These are phyloP conservation scores for Talaromyces stipitatus DNA, from an alignment of 495 filamentous ascomycete species.

Conservation along the genomic window DNA sequence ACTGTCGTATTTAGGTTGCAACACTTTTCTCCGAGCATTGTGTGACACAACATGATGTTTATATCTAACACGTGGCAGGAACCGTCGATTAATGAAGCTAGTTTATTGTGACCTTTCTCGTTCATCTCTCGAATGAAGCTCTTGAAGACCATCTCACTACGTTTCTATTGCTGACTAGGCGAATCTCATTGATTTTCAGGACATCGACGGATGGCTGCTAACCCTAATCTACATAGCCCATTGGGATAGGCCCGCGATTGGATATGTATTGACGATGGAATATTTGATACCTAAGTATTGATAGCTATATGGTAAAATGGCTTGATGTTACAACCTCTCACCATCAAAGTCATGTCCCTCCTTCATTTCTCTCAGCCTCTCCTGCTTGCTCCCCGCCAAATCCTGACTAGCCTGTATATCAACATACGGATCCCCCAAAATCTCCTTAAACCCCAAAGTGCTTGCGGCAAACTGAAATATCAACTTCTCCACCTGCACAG, in stretches of 20 bases:
- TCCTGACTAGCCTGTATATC: constrained; percentile 22
- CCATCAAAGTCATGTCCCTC: constrained; percentile 19
- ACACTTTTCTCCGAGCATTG: not conserved
- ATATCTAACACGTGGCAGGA: not conserved
- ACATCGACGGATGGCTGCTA: not conserved
- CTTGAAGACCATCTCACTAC: too few relatives aligned
- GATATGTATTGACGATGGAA: too few relatives aligned
- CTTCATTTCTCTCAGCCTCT: constrained; percentile 25
- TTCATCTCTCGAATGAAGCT: too few relatives aligned
- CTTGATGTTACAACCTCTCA: constrained; percentile 8
- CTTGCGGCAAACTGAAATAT: constrained; percentile 26
- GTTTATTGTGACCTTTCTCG: not conserved
- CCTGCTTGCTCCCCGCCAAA: constrained; percentile 21
- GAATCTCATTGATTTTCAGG: too few relatives aligned
- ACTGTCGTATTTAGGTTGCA: not conserved
- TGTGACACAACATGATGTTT: constrained; percentile 1
- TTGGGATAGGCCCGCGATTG: too few relatives aligned
- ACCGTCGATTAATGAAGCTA: not conserved
- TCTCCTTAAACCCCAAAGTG: constrained; percentile 16
- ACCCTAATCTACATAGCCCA: too few relatives aligned
- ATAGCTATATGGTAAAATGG: not conserved
- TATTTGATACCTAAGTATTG: too few relatives aligned
- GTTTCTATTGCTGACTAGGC: too few relatives aligned
- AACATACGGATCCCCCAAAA: constrained; percentile 18
- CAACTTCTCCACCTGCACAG: constrained; percentile 22